Evolutionary conservation across 225 moss, liverwort and hornwort genomes (phyloP).

Genomic region (Rhytidiadelphus loreus): DNA sequence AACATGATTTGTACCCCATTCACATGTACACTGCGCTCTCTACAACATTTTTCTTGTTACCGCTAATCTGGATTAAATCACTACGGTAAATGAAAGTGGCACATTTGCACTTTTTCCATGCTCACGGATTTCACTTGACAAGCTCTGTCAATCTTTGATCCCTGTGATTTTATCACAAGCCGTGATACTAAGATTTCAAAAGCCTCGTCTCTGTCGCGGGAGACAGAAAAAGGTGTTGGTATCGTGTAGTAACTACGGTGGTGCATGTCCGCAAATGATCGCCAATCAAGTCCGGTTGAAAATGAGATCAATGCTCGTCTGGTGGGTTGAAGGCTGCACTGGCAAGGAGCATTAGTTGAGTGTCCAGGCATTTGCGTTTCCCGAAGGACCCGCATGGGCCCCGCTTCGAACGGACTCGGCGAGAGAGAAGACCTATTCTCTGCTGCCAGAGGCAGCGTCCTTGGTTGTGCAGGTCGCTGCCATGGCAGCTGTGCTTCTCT

Average conservation of each 20-base stretch:
- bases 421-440: conserved; percentile 1
- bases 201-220: neutral
- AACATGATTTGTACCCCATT: neutral
- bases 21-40: neutral
- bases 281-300: neutral
- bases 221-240: neutral
- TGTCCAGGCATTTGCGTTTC: neutral
- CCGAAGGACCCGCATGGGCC: neutral
- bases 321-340: neutral
- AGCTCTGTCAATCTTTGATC: neutral
- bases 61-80: neutral
- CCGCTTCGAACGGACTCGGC: conserved; percentile 11
- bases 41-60: too few relatives aligned
- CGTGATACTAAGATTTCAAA: neutral
- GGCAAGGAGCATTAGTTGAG: neutral
- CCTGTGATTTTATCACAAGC: neutral
- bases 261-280: neutral
- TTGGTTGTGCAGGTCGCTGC: neutral
- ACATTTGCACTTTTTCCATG: too few relatives aligned
- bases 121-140: neutral
- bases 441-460: neutral
- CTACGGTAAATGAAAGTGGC: too few relatives aligned
- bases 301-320: neutral
- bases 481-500: neutral
- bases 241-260: neutral